A percentile compares a stretch with the other conserved stretches of the same genome.
Conservation (phyloP, 2,329 filamentous ascomycete genomes). For the Leptographium radiaticola region DNA sequence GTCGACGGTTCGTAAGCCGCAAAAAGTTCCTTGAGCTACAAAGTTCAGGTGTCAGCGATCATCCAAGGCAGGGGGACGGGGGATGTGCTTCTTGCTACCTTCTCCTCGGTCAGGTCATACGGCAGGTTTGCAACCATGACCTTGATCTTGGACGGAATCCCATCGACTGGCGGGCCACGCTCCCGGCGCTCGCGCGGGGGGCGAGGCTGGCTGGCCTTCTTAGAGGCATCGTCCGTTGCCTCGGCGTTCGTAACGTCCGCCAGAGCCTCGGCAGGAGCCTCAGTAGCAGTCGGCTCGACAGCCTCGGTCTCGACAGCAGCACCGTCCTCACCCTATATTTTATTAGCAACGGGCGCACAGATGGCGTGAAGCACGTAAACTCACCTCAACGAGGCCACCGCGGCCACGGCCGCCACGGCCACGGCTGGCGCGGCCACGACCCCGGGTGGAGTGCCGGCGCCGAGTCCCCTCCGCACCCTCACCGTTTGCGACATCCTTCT, state of each 20-base stretch:
- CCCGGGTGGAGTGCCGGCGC: constrained; percentile 49
- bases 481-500: constrained; percentile 67
- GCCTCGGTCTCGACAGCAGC: constrained; percentile 31
- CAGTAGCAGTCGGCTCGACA: constrained; percentile 32
- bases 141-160: constrained; percentile 98
- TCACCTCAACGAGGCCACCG: constrained; percentile 50
- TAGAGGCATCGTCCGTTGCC: constrained; percentile 45
- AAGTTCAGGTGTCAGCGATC: neutral
- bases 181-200: constrained; percentile 48
- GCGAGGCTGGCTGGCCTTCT: constrained; percentile 38
- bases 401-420: constrained; percentile 53
- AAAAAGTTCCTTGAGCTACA: constrained; percentile 93
- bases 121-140: constrained; percentile 99
- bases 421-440: constrained; percentile 52
- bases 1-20: constrained; percentile 80
- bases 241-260: constrained; percentile 48
- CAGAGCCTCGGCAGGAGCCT: constrained; percentile 40
- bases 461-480: constrained; percentile 58
- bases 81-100: constrained; percentile 42
- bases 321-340: constrained; percentile 26
- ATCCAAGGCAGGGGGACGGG: constrained; percentile 6
- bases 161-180: constrained; percentile 93
- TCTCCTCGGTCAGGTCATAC: constrained; percentile 95
- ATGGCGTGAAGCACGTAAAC: constrained; percentile 8
- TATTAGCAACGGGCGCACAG: neutral